These are phyloP conservation scores for Ophiostoma quercus DNA, from an alignment of 2,329 filamentous ascomycete species.

Conservation along the genomic window DNA sequence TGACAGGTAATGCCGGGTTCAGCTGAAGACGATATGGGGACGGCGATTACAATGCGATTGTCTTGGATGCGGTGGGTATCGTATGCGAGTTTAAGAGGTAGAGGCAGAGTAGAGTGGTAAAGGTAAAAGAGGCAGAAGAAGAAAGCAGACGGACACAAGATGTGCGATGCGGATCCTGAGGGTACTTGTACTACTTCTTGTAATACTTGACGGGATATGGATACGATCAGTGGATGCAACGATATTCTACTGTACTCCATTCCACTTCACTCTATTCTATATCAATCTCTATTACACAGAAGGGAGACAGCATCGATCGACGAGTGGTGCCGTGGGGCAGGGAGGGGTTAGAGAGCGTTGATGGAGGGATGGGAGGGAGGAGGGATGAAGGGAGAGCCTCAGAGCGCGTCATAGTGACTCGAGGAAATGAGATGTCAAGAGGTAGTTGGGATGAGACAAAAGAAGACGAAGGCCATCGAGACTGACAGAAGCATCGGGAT, in stretches of 20 bases:
- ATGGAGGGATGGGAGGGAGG: not conserved
- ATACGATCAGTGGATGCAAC: not conserved
- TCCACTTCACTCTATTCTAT: too few relatives aligned
- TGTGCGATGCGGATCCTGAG: not conserved
- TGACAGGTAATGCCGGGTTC: not conserved
- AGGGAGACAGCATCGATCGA: not conserved
- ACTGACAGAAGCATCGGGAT: not conserved
- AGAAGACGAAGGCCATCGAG: not conserved
- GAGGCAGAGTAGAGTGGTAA: not conserved
- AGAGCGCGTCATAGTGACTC: constrained; percentile 1
- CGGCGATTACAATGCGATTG: not conserved
- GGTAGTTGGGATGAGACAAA: not conserved
- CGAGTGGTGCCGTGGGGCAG: constrained; percentile 2
- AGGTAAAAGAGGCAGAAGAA: not conserved
- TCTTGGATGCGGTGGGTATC: not conserved
- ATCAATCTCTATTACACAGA: not conserved
- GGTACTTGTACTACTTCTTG: not conserved
- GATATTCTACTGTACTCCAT: not conserved
- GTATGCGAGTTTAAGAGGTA: not conserved
- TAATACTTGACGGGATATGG: not conserved
- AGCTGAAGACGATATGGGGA: not conserved
- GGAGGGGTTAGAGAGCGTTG: not conserved
- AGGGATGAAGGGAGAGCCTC: too few relatives aligned
- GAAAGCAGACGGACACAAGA: not conserved
- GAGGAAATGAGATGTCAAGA: not conserved